Percentiles rank a stretch among this genome's conserved stretches.
Evolutionary conservation across 306 rosid species (phyloP).

Genomic region (Malus orientalis): DNA sequence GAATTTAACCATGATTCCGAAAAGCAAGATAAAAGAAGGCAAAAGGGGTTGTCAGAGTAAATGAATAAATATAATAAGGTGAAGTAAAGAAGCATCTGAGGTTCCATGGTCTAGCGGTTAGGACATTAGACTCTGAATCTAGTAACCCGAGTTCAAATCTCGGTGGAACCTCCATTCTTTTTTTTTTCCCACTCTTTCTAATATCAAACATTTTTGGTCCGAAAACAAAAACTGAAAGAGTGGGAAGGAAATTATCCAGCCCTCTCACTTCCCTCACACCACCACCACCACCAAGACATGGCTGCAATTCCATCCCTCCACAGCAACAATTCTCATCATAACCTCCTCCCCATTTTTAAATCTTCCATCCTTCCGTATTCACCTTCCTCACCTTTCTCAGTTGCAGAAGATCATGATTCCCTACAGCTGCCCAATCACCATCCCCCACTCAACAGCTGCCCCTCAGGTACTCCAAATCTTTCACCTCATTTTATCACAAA

Average conservation of each 20-base stretch:
- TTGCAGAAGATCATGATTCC: constrained; percentile 35
- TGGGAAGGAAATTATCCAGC: neutral
- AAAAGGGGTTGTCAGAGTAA: neutral
- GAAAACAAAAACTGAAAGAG: neutral
- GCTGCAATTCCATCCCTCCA: constrained; percentile 11
- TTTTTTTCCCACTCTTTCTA: accelerated
- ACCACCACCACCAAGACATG: neutral
- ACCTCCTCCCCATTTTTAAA: constrained; percentile 12
- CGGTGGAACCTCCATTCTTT: constrained; percentile 24
- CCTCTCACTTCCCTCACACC: constrained; percentile 9
- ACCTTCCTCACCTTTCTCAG: constrained; percentile 33
- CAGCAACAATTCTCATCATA: neutral
- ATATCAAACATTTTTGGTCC: no score
- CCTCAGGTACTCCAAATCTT: constrained; percentile 30
- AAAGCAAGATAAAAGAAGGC: neutral
- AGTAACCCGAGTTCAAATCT: constrained; percentile 40
- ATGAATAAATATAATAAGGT: neutral
- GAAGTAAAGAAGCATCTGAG: neutral
- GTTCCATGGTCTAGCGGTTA: constrained; percentile 47
- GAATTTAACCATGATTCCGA: neutral
- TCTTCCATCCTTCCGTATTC: constrained; percentile 26
- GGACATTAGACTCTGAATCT: constrained; percentile 50
- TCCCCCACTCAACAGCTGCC: constrained; percentile 17
- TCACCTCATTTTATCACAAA: neutral
- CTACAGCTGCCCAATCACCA: constrained; percentile 21